Evolutionary conservation across 257 asterid genomes (phyloP).

Genomic region (Jasminum sambac): DNA sequence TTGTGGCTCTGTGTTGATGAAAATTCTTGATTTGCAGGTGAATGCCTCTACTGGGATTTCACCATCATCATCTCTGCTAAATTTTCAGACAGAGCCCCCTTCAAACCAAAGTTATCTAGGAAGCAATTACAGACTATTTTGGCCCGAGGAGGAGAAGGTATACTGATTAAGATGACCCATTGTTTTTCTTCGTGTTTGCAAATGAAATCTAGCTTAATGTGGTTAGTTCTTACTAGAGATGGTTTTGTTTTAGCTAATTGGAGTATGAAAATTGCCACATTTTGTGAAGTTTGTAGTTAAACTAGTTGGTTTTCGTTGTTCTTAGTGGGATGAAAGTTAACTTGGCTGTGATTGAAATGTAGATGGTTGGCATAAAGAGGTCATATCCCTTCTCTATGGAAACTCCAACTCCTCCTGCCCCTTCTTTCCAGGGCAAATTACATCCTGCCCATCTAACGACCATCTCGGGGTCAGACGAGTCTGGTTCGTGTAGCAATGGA

Average conservation of each 20-base stretch:
- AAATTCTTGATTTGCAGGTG: slow-evolving; percentile 40
- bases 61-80: slow-evolving; percentile 45
- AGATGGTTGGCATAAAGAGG: slow-evolving; percentile 68
- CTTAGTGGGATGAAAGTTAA: slow-evolving; percentile 7
- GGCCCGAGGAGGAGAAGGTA: slow-evolving; percentile 79
- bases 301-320: slow-evolving; percentile 1
- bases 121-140: slow-evolving; percentile 41
- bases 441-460: slow-evolving; percentile 24
- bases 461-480: slow-evolving; percentile 41
- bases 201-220: slow-evolving; percentile 4
- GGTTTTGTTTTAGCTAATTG: neutral
- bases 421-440: slow-evolving; percentile 34
- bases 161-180: neutral
- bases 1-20: neutral
- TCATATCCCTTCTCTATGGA: slow-evolving; percentile 50
- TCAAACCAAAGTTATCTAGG: slow-evolving; percentile 79
- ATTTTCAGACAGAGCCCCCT: slow-evolving; percentile 93
- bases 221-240: neutral
- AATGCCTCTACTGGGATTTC: slow-evolving; percentile 57
- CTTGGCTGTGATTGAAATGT: slow-evolving; percentile 29
- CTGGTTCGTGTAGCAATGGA: slow-evolving; percentile 42
- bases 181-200: neutral
- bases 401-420: slow-evolving; percentile 38
- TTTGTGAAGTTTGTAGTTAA: neutral
- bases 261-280: neutral